Conservation (phyloP, 306 rosid genomes). For the apple (Malus domestica) region DNA sequence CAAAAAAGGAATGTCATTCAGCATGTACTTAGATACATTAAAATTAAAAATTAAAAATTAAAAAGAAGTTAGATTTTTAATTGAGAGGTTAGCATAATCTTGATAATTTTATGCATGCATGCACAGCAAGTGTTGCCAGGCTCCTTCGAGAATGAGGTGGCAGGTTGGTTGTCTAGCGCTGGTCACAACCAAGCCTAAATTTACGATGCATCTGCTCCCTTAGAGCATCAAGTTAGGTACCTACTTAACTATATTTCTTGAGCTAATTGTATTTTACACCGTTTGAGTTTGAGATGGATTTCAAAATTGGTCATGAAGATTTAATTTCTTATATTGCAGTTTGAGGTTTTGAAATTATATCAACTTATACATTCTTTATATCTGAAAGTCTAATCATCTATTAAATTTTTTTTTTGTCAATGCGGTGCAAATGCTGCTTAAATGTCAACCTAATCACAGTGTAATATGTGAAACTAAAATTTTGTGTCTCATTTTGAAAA, state of each 20-base stretch:
- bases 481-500: background rate
- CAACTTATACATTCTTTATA: background rate
- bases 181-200: conserved; percentile 41
- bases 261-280: background rate
- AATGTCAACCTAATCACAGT: too few species aligned
- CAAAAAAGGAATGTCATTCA: background rate
- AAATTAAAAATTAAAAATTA: too few species aligned
- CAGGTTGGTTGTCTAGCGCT: conserved; percentile 51
- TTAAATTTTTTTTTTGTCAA: background rate
- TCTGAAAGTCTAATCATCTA: background rate
- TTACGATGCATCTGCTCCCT: conserved; percentile 41
- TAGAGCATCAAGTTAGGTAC: conserved; percentile 58
- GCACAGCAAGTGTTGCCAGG: conserved; percentile 24
- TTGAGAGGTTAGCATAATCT: background rate
- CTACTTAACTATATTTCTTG: background rate
- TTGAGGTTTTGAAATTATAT: background rate
- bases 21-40: background rate
- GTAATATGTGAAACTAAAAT: background rate
- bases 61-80: background rate
- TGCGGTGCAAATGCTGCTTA: background rate
- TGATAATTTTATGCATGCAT: background rate
- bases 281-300: background rate
- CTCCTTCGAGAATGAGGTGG: conserved; percentile 40
- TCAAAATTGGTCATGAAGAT: too few species aligned
- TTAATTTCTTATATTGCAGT: too few species aligned